Percentiles rank a stretch among this genome's conserved stretches.
Evolutionary conservation across 225 moss, liverwort and hornwort species (phyloP).

Genomic region (Polytrichum formosum): DNA sequence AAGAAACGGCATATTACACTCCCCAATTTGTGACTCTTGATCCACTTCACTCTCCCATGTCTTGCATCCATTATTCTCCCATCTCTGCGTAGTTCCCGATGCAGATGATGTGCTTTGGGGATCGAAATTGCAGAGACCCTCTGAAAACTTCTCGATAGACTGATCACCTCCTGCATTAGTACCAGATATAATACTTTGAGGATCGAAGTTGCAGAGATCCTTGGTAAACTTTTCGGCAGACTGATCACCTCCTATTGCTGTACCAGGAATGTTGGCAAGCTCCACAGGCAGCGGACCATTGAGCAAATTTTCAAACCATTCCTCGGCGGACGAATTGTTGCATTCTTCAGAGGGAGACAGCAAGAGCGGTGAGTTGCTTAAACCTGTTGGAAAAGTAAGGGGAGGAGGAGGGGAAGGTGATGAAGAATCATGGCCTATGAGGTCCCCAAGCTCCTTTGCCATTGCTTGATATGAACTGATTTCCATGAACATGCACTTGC

Average conservation of each 20-base stretch:
- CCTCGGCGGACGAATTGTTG: constrained; percentile 20
- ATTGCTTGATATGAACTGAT: constrained; percentile 36
- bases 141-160: too few relatives aligned
- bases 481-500: constrained; percentile 12
- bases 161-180: too few relatives aligned
- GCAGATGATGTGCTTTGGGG: too few relatives aligned
- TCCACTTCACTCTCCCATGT: too few relatives aligned
- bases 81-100: too few relatives aligned
- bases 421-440: constrained; percentile 27
- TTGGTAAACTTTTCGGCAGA: not conserved
- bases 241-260: not conserved
- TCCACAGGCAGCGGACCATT: constrained; percentile 40
- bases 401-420: not conserved
- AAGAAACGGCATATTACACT: constrained; percentile 9
- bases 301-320: constrained; percentile 45
- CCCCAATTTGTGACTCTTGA: constrained; percentile 12
- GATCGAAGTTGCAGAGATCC: not conserved
- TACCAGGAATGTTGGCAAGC: constrained; percentile 16
- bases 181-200: not conserved
- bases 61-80: too few relatives aligned
- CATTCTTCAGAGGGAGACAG: constrained; percentile 10
- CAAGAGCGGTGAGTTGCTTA: not conserved
- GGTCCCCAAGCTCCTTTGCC: constrained; percentile 58
- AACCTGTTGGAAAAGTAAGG: not conserved
- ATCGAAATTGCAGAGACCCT: too few relatives aligned